Conservation (phyloP, 2,329 filamentous ascomycete genomes). For the Phaeophleospora eucalypticola region DNA sequence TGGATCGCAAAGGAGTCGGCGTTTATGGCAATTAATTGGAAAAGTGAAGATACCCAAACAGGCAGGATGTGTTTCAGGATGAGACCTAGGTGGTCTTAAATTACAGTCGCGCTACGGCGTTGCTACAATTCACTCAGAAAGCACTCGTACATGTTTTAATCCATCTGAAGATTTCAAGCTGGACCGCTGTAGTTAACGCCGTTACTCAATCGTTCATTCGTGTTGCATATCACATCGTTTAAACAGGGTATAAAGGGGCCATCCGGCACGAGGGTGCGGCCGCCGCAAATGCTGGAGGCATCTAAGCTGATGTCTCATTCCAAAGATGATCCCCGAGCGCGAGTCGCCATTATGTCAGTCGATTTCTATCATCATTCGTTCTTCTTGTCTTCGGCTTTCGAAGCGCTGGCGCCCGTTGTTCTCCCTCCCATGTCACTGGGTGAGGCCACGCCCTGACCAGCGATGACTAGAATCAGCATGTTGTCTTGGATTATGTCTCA, state of each 20-base stretch:
- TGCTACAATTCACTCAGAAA: neutral
- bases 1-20: too few relatives aligned
- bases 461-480: too few relatives aligned
- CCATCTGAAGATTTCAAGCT: too few relatives aligned
- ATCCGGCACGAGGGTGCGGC: too few relatives aligned
- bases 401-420: neutral
- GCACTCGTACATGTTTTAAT: neutral
- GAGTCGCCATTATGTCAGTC: neutral
- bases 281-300: too few relatives aligned
- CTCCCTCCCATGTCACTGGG: neutral
- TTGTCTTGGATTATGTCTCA: too few relatives aligned
- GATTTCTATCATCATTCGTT: constrained; percentile 5
- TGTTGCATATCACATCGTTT: neutral
- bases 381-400: constrained; percentile 7
- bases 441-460: constrained; percentile 1
- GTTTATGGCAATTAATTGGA: too few relatives aligned
- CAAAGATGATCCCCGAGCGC: too few relatives aligned
- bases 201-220: too few relatives aligned
- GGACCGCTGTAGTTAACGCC: too few relatives aligned
- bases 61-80: neutral
- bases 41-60: neutral
- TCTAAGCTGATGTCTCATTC: too few relatives aligned
- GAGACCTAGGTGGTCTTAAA: neutral
- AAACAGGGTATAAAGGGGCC: neutral
- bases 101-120: neutral